Evolutionary conservation across 805 yeast genomes (phyloP).

Genomic region (Cyberlindnera lachancei): DNA sequence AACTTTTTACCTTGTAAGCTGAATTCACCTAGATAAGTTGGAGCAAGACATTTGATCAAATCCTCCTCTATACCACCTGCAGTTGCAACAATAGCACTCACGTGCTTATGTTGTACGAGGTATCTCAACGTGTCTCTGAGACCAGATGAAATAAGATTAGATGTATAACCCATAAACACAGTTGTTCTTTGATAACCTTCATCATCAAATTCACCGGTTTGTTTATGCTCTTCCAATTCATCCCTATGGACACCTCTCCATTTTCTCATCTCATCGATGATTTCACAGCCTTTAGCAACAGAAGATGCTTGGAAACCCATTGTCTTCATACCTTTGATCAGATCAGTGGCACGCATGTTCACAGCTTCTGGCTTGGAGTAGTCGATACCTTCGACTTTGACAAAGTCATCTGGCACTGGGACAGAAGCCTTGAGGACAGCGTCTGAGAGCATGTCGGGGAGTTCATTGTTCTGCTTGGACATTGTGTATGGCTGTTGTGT

Average conservation of each 20-base stretch:
- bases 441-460: slow-evolving; percentile 76
- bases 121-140: slow-evolving; percentile 83
- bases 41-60: slow-evolving; percentile 91
- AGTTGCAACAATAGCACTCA: slow-evolving; percentile 90
- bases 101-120: slow-evolving; percentile 89
- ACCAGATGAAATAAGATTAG: slow-evolving; percentile 92
- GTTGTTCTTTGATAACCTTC: slow-evolving; percentile 79
- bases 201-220: slow-evolving; percentile 71
- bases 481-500: slow-evolving; percentile 9
- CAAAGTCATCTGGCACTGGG: slow-evolving; percentile 76
- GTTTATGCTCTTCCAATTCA: slow-evolving; percentile 60
- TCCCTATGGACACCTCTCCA: slow-evolving; percentile 85
- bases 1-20: slow-evolving; percentile 69
- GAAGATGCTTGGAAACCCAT: slow-evolving; percentile 98
- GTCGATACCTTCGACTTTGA: slow-evolving; percentile 81
- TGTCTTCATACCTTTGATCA: slow-evolving; percentile 74
- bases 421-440: slow-evolving; percentile 86
- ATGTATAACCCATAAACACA: slow-evolving; percentile 92
- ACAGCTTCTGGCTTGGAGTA: slow-evolving; percentile 71
- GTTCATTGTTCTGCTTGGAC: slow-evolving; percentile 31
- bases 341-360: slow-evolving; percentile 71
- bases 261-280: slow-evolving; percentile 82
- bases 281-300: slow-evolving; percentile 82
- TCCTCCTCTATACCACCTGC: slow-evolving; percentile 99
- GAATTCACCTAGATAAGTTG: slow-evolving; percentile 92